Conservation (phyloP, 1,139 yeast species). For the Suhomyces bribrorum region DNA sequence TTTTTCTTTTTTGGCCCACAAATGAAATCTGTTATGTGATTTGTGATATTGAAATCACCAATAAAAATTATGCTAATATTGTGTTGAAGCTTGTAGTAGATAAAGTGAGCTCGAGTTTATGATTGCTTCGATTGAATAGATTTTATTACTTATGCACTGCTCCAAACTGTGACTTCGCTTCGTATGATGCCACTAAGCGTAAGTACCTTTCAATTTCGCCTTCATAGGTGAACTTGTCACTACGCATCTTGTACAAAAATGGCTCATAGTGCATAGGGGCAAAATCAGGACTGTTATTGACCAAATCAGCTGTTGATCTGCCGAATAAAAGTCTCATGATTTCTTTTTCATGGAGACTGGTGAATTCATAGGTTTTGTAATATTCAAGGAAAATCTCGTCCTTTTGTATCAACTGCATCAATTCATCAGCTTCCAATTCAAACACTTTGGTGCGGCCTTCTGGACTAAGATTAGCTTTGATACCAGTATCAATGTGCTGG, state of each 20-base stretch:
- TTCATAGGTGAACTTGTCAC: constrained; percentile 30
- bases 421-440: constrained; percentile 29
- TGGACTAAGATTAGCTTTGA: constrained; percentile 12
- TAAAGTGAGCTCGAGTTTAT: too few relatives aligned
- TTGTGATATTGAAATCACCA: too few relatives aligned
- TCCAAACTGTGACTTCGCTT: not conserved
- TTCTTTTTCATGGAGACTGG: constrained; percentile 40
- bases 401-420: constrained; percentile 36
- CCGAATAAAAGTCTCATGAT: constrained; percentile 33
- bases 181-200: constrained; percentile 17
- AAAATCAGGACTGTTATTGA: constrained; percentile 29
- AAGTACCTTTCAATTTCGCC: constrained; percentile 24
- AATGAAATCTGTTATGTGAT: too few relatives aligned
- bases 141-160: too few relatives aligned
- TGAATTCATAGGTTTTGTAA: constrained; percentile 30
- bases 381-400: constrained; percentile 39
- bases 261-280: constrained; percentile 40
- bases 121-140: too few relatives aligned
- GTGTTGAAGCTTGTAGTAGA: too few relatives aligned
- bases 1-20: not conserved
- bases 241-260: constrained; percentile 30
- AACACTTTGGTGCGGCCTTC: constrained; percentile 17
- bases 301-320: constrained; percentile 30
- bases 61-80: too few relatives aligned
- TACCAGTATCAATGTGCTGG: constrained; percentile 1